These are phyloP conservation scores for Tricholoma terreum DNA, from an alignment of 768 basidiomycete species.

Conservation along the genomic window DNA sequence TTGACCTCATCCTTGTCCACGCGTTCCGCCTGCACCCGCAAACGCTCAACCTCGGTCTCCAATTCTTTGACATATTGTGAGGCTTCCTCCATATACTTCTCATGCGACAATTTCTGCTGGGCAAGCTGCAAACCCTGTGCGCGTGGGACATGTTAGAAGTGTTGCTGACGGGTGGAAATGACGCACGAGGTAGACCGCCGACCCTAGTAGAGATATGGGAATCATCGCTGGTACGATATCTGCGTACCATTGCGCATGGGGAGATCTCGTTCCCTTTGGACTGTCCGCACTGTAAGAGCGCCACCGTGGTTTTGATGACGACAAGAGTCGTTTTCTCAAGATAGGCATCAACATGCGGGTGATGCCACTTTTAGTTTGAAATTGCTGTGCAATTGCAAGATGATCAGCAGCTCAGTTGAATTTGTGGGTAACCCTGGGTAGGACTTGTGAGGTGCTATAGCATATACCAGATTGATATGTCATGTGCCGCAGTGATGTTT, in stretches of 20 bases:
- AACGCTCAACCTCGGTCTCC: slow-evolving; percentile 54
- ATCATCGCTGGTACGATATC: slow-evolving; percentile 73
- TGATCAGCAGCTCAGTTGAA: slow-evolving; percentile 13
- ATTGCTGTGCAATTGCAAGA: background rate
- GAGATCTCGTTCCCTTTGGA: slow-evolving; percentile 31
- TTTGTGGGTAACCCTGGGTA: background rate
- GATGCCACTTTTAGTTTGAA: background rate
- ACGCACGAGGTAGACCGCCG: slow-evolving; percentile 71
- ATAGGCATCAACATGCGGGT: slow-evolving; percentile 6
- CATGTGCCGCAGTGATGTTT: too few species aligned
- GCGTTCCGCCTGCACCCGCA: slow-evolving; percentile 37
- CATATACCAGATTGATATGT: too few species aligned
- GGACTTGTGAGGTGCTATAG: background rate
- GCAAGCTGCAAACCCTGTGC: slow-evolving; percentile 62
- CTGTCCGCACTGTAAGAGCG: slow-evolving; percentile 15
- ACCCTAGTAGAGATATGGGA: slow-evolving; percentile 74
- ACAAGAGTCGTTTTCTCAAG: slow-evolving; percentile 8
- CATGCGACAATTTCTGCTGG: slow-evolving; percentile 62
- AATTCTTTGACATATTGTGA: slow-evolving; percentile 46
- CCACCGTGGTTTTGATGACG: slow-evolving; percentile 9
- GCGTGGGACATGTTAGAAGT: slow-evolving; percentile 1
- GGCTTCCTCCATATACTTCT: slow-evolving; percentile 70
- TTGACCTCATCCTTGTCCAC: slow-evolving; percentile 9
- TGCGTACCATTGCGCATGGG: slow-evolving; percentile 67
- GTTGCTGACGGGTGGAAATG: background rate